These are phyloP conservation scores for Stellera chamaejasme DNA, from an alignment of 345 rosid species.

Conservation along the genomic window DNA sequence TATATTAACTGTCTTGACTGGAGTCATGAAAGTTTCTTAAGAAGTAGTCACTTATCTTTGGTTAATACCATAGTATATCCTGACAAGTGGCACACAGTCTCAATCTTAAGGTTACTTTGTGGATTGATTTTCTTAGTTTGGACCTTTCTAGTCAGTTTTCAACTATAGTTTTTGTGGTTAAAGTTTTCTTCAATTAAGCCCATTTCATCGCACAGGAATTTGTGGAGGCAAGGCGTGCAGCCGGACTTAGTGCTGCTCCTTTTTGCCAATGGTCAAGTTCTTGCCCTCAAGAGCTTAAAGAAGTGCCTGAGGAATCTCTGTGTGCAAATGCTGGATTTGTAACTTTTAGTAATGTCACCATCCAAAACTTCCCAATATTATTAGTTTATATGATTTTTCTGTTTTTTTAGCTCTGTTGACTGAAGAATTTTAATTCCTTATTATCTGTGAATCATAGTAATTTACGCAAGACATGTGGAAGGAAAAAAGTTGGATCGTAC, in stretches of 20 bases:
- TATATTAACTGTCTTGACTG: too few relatives aligned
- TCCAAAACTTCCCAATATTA: not conserved
- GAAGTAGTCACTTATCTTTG: too few relatives aligned
- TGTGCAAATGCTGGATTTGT: constrained; percentile 95
- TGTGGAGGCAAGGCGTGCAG: constrained; percentile 78
- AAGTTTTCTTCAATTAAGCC: constrained; percentile 7
- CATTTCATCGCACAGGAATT: constrained; percentile 53
- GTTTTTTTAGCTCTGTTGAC: constrained; percentile 4
- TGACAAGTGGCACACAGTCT: too few relatives aligned
- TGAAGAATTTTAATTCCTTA: constrained; percentile 9
- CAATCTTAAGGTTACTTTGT: not conserved
- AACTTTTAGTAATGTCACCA: constrained; percentile 59
- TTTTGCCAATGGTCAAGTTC: constrained; percentile 73
- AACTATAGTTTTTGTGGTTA: constrained; percentile 8
- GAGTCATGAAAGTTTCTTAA: too few relatives aligned
- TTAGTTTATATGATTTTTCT: not conserved
- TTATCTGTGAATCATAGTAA: constrained; percentile 37
- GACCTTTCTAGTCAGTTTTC: not conserved
- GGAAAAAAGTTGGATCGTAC: constrained; percentile 80
- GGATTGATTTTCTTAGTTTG: not conserved
- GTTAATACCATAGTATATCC: too few relatives aligned
- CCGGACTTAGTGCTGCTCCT: constrained; percentile 83
- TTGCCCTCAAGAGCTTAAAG: constrained; percentile 65
- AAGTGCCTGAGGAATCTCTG: constrained; percentile 63
- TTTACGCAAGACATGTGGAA: constrained; percentile 84